These are phyloP conservation scores for Dittrichia graveolens DNA, from an alignment of 129 eudicot species.

Conservation along the genomic window DNA sequence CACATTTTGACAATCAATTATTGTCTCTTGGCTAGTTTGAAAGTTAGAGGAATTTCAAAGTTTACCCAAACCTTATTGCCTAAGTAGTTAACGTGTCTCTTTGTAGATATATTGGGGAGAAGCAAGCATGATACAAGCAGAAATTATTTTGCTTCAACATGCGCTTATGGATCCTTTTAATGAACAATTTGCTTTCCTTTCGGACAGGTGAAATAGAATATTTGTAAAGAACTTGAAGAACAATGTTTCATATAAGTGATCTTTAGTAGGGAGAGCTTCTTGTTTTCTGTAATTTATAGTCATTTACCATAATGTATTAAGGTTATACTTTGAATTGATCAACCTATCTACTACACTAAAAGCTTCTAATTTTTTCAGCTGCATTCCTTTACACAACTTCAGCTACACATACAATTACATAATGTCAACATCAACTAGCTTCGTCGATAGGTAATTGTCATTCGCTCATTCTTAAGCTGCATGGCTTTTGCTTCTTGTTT, in stretches of 20 bases:
- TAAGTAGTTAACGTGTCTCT: slow-evolving; percentile 22
- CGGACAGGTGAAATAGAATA: slow-evolving; percentile 68
- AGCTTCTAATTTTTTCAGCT: slow-evolving; percentile 51
- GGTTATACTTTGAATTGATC: not conserved
- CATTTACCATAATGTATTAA: slow-evolving; percentile 4
- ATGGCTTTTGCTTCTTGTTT: slow-evolving; percentile 8
- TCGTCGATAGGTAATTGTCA: slow-evolving; percentile 78
- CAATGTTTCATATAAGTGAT: not conserved
- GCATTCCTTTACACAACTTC: slow-evolving; percentile 96
- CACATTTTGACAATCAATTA: not conserved
- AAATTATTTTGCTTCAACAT: slow-evolving; percentile 76
- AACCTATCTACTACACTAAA: slow-evolving; percentile 7
- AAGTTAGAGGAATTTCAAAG: not conserved
- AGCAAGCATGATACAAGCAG: slow-evolving; percentile 96
- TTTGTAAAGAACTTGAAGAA: slow-evolving; percentile 10
- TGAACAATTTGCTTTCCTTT: slow-evolving; percentile 84
- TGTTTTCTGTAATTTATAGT: slow-evolving; percentile 4
- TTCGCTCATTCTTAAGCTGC: slow-evolving; percentile 24
- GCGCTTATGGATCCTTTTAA: slow-evolving; percentile 77
- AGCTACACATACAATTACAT: slow-evolving; percentile 96
- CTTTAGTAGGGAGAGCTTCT: no score
- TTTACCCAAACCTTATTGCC: slow-evolving; percentile 2
- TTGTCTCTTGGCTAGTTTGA: not conserved
- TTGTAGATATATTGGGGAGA: slow-evolving; percentile 98
- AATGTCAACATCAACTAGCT: slow-evolving; percentile 88